A percentile compares a stretch with the other conserved stretches of the same genome.
Conservation (phyloP, 2,329 filamentous ascomycete genomes). For the Leptosphaerulina australis region DNA sequence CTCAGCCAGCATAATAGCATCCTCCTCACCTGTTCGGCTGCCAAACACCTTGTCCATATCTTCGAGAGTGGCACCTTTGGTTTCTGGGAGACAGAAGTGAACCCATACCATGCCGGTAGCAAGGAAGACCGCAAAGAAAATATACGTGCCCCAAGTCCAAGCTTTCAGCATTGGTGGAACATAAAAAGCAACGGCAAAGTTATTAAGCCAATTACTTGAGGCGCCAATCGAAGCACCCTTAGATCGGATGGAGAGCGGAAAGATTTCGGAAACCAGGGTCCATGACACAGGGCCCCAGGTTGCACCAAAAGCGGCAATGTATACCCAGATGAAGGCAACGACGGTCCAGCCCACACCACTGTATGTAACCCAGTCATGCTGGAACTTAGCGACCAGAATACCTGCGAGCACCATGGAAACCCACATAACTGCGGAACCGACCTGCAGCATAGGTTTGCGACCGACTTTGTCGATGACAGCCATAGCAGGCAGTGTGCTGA, state of each 20-base stretch:
- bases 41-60: constrained; percentile 41
- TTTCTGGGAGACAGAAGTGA: constrained; percentile 37
- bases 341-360: constrained; percentile 36
- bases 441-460: constrained; percentile 60
- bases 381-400: constrained; percentile 37
- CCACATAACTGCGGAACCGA: constrained; percentile 53
- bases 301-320: constrained; percentile 37
- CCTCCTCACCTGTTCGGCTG: constrained; percentile 34
- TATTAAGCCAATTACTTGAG: constrained; percentile 48
- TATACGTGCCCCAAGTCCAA: constrained; percentile 47
- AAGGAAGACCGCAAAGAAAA: constrained; percentile 47
- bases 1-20: constrained; percentile 36
- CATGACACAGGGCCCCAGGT: constrained; percentile 40
- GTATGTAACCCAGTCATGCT: constrained; percentile 32
- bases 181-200: constrained; percentile 49
- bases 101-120: constrained; percentile 34
- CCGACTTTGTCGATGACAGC: constrained; percentile 64
- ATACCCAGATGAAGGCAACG: constrained; percentile 42
- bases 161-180: constrained; percentile 43
- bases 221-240: constrained; percentile 47
- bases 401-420: constrained; percentile 42
- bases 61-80: constrained; percentile 37
- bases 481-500: constrained; percentile 62
- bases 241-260: constrained; percentile 46
- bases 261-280: constrained; percentile 44